Evolutionary conservation across 192 early-diverging fungal species (phyloP), one percentile per base, ranked within the genome.

Genomic region (Pilobolus umbonatus): DNA sequence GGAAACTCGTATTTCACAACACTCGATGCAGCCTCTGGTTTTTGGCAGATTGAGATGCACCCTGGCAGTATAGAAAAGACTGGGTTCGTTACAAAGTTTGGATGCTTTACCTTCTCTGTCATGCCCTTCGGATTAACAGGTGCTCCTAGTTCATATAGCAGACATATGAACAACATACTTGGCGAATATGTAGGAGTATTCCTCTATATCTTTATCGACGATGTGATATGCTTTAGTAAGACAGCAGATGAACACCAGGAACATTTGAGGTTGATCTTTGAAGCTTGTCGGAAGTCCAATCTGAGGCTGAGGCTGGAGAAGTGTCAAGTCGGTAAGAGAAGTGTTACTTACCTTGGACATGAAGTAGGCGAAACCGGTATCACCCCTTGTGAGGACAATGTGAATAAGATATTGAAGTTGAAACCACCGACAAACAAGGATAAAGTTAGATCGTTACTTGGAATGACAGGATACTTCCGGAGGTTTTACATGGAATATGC

Each of bases 121-220:
- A 65, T 89, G 55, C 84, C 84, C 0, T 84, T 85, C 56, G 88
- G 83, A 0, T 54, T 90, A 0, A 74, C 72, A 19, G 84, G 81
- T 52, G 79, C 77, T 0, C 85, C 83, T 0, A 80, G 80, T 0
- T 72, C 74, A 0, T 87, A 85, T 55, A 72, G 76, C 31, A 19
- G 50, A 0, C n/a, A 22, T 6, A 61, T 67, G 65, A 26, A 49
- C 15, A 40, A 2, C 0, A 5, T 64, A 2, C 30, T 71, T 15
- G n/a, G 12, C 4, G 35, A 36, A 0, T 25, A 35, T 0, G 42
- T 71, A 15, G 39, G 50, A 2, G n/a, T 19, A 0, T 62, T 44
- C 11, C 51, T 53, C 0, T 50, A 56, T 5, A 55, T 76, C 0
- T 74, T 61, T 15, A 47, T 76, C 1, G 71, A 76, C n/a, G 66